These are phyloP conservation scores for Dendrocalamus sinicus DNA, from an alignment of 176 grass and related monocot genomes.

Conservation along the genomic window DNA sequence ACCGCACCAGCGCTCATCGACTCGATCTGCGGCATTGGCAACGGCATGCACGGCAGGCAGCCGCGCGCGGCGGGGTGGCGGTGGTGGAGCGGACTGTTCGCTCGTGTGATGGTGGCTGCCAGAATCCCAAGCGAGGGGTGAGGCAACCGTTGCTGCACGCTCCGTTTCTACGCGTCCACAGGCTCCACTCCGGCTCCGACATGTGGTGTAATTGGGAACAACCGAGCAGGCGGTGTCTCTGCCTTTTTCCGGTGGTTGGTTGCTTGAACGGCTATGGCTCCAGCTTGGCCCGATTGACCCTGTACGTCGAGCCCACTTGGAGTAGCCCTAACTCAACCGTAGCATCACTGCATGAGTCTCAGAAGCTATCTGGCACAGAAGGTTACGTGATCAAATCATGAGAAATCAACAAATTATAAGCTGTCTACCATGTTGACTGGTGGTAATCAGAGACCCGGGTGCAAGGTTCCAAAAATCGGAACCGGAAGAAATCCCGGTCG, in stretches of 20 bases:
- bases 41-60: no score
- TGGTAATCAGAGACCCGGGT: background rate
- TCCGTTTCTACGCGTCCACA: background rate
- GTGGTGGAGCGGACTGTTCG: background rate
- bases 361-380: background rate
- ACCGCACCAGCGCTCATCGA: no score
- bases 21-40: no score
- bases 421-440: no score
- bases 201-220: background rate
- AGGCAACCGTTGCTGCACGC: background rate
- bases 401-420: background rate
- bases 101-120: background rate
- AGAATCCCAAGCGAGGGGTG: background rate
- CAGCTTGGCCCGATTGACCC: background rate
- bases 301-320: background rate
- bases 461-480: no score
- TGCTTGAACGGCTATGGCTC: background rate
- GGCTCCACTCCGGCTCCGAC: background rate
- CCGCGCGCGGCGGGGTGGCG: background rate
- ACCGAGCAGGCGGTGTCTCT: background rate
- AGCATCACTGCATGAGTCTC: background rate
- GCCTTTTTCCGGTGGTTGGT: background rate
- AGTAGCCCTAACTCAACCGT: background rate
- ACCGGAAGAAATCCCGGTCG: no score
- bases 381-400: background rate